Evolutionary conservation across 768 basidiomycete genomes (phyloP).

Genomic region (Tephrocybe sp.): DNA sequence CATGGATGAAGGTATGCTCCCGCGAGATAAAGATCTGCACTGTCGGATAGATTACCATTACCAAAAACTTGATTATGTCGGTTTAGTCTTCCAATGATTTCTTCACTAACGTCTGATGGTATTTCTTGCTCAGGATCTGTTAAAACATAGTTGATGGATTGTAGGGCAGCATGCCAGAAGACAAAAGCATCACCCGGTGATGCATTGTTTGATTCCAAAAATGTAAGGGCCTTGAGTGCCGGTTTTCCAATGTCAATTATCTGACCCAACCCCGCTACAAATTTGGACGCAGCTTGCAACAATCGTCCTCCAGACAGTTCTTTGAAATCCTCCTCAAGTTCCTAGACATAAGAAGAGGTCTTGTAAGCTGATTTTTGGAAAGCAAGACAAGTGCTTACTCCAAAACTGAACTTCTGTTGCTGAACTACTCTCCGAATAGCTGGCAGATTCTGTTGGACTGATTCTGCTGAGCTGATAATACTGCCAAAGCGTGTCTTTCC

Average conservation of each 20-base stretch:
- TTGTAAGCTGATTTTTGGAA: too few species aligned
- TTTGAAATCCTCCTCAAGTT: background rate
- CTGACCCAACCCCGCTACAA: conserved; percentile 8
- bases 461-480: conserved; percentile 17
- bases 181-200: conserved; percentile 26
- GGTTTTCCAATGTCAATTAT: conserved; percentile 14
- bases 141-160: conserved; percentile 15
- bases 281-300: conserved; percentile 12
- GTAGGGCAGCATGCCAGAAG: conserved; percentile 28
- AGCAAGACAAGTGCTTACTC: too few species aligned
- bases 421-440: conserved; percentile 17
- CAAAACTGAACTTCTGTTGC: conserved; percentile 14
- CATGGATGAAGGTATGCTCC: conserved; percentile 25
- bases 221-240: conserved; percentile 19
- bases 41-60: conserved; percentile 15
- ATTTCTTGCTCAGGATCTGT: conserved; percentile 9
- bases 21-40: conserved; percentile 19
- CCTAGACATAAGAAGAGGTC: too few species aligned
- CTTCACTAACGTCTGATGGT: conserved; percentile 10
- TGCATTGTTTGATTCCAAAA: conserved; percentile 28
- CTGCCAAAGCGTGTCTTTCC: conserved; percentile 9
- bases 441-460: conserved; percentile 16
- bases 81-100: conserved; percentile 22
- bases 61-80: conserved; percentile 22
- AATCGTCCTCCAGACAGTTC: background rate